Evolutionary conservation across 2,329 filamentous ascomycete genomes (phyloP), one percentile per base, ranked within the genome.

Genomic region (Cercospora zeae-maydis): DNA sequence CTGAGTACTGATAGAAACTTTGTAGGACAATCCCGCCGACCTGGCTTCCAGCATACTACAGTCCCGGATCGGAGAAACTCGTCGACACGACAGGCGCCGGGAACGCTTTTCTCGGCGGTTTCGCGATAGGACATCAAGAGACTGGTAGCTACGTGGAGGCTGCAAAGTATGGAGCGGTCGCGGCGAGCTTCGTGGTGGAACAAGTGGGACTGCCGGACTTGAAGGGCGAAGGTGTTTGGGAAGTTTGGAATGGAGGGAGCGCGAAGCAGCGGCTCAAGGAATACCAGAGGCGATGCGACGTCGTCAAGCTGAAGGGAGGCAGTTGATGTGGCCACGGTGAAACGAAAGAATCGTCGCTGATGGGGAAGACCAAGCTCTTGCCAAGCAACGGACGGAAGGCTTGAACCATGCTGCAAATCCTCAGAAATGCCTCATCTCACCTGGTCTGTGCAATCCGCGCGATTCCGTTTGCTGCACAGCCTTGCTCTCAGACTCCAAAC

Each of bases 171-270:
- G 71, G 71, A 5, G 62, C 60, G 13, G 69, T 73, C 9, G 71
- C 69, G 13, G 71, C 71, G 1, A 71, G 69, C 51, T 68, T 73
- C 49, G 66, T 64, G 10, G 59, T 72, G 5, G 70, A 72, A 49
- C 67, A 68, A 30, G 63, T 70, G 3, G 71, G 71, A 8, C 16
- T 69, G 9, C 70, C 71, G 11, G 74, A 75, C 0, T 71, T 91
- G 56, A 71, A 72, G 54, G 68, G 72, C 9, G 64, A 61, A 54
- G 45, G 60, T 34, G 62, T 74, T 13, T 71, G 72, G 3, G 81
- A 83, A 70, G 72, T 69, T 16, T 83, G 81, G 81, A 83, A 83
- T 63, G 77, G 75, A 19, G 75, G 75, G 24, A 67, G 66, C 39
- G 78, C 79, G 42, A 65, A 71, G 61, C 74, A 80, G 45, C 76